Evolutionary conservation across 1,284 basidiomycete species (phyloP).

Genomic region (Sanghuangporus sanghuang): DNA sequence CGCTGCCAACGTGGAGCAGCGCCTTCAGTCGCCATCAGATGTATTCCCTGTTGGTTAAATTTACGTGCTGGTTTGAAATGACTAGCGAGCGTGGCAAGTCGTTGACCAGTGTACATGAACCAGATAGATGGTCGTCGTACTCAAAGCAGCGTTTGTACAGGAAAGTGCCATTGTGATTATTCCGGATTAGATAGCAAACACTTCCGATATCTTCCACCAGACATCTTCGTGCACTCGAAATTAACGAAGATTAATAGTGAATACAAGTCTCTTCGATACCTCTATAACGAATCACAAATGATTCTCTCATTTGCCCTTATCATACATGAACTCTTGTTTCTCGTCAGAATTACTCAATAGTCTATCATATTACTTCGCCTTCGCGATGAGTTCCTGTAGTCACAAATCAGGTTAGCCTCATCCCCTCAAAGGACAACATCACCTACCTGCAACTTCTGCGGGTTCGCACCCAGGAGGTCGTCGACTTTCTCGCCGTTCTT

Average conservation of each 20-base stretch:
- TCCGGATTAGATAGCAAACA: too few relatives aligned
- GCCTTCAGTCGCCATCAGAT: background rate
- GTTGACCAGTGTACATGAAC: background rate
- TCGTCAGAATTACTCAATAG: background rate
- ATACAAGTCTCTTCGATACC: background rate
- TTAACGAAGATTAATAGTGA: background rate
- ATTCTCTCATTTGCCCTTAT: background rate
- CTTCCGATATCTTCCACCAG: too few relatives aligned
- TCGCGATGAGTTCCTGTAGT: constrained; percentile 5
- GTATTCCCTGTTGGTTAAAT: background rate
- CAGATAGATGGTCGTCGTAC: background rate
- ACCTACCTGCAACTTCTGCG: constrained; percentile 4
- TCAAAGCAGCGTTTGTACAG: background rate
- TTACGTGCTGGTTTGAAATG: background rate
- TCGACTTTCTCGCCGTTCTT: constrained; percentile 61
- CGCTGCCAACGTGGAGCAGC: constrained; percentile 44
- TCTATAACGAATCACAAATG: background rate
- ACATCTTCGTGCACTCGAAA: too few relatives aligned
- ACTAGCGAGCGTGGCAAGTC: background rate
- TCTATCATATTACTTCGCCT: background rate
- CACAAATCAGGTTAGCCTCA: background rate
- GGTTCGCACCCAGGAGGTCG: constrained; percentile 58
- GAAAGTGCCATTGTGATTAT: too few relatives aligned
- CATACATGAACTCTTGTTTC: background rate
- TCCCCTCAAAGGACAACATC: background rate